Evolutionary conservation across 192 early-diverging fungal genomes (phyloP), one percentile per base, ranked within the genome.

Genomic region (Umbelopsis ramanniana): DNA sequence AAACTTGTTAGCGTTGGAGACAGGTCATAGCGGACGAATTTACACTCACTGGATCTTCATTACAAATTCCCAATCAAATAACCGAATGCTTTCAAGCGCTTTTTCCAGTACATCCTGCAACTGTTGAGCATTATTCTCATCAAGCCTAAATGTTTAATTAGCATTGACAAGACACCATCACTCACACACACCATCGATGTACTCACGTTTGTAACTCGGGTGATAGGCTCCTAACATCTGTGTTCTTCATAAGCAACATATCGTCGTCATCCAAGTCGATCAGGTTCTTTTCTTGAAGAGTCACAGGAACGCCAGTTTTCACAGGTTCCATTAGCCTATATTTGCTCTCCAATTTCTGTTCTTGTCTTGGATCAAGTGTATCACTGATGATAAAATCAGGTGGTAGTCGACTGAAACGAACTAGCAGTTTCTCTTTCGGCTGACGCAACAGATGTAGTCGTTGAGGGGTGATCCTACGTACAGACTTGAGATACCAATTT

Each of bases 1-100:
- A 37, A 40, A 6, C 11, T 37, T 22, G 33, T 63, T 17, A 63
- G 57, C 33, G 40, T 35, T 1, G n/a, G 33, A 33, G 2, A 63
- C 11, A 5, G 33, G 19, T 26, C 3, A 12, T 37, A 7, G 2
- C 15, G 17, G 12, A 10, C 12, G 33, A 63, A 11, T 17, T 3
- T 2, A 0, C 19, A n/a, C 57, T 37, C 26, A 63, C 57, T 33
- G 45, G 19, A 79, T 52, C 10, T 78, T 73, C 70, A 84, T 66
- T 22, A 71, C 70, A 21, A 79, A 73, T 38, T 81, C 69, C 74
- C 75, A 78, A 53, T 83, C 79, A 23, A 72, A 72, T 24, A 83
- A 60, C 12, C 78, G 72, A 21, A 81, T 22, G 15, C 77, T 74
- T 12, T 72, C 74, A 19, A 80, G 60, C 4, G 69, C 80, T 17